Evolutionary conservation across 768 basidiomycete species (phyloP), one percentile per base, ranked within the genome.

Genomic region (Sporobolomyces phaffii): DNA sequence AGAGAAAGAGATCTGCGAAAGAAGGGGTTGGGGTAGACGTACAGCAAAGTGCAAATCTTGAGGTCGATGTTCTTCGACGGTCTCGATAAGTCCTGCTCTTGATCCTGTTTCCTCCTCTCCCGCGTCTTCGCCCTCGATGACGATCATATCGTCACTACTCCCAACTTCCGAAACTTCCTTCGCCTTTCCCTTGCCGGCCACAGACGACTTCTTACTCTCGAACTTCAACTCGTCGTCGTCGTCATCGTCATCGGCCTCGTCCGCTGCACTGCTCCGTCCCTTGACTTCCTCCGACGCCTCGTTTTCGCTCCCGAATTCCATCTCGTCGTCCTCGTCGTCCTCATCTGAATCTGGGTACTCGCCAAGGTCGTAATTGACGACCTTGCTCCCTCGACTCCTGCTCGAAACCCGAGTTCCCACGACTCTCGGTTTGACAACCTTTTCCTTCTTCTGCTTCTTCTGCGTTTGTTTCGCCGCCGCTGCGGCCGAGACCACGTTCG

Each of bases 41-140:
- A 65, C 68, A 2, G 17, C 1, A 38, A 53, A 60, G n/a, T 70
- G 60, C 28, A 28, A 2, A 34, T 65, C 64, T 15, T 70, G 69
- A 8, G 60, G 64, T 4, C 50, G 54, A 8, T 3, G 5, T 3
- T 13, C 34, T 15, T 52, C 17, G 50, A 52, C 5, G 33, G 15
- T 36, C 14, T 50, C 44, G 28, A 3, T n/a, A n/a, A n/a, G n/a
- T n/a, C n/a, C n/a, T n/a, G n/a, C n/a, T n/a, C 13, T 22, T 24
- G n/a, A 18, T 15, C 29, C 26, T 38, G 15, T 22, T 31, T 52
- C 50, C 50, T 52, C 50, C 29, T 47, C 59, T 43, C 49, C 54
- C 20, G 15, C 9, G 38, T 5, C 11, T n/a, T 26, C 36, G 0
- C 38, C 28, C 4, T 36, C 53, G 24, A n/a, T 24, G 9, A 47